Base-by-base conservation (phyloP, 352 stramenopile genomes). In the Phytopythium montanum region DNA sequence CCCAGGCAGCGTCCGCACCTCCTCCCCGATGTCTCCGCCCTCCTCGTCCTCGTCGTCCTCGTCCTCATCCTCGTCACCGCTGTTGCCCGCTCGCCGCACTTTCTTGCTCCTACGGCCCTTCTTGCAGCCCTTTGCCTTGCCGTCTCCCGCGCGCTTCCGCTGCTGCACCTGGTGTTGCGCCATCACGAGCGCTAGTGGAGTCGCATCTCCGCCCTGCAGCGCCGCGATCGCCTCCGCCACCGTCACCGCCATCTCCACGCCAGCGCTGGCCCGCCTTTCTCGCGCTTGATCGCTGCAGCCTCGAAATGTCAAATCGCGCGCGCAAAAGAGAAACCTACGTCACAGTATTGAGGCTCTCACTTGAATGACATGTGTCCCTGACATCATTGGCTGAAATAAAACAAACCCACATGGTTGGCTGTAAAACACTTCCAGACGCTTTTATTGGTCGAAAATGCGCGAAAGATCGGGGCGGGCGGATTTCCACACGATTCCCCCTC, bases 401-500 rank as follows among this genome's bases (percentile, higher is more conserved):
- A n/a, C 1, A 14, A 46, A 0, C 18, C 1, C 21, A 25, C 19
- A 41, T 26, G 39, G 36, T 59, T 54, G 58, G 65, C 8, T 61
- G 14, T 28, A 44, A 53, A 21, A 31, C 12, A 45, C 25, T 21
- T 46, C 5, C 9, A 9, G 5, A 2, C 4, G 10, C 1, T 45
- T 12, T 23, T 0, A 65, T 61, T 62, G 62, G 58, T 45, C 52
- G 12, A 60, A 68, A 68, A 60, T 13, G n/a, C 52, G 9, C 28
- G 7, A 68, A 62, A 72, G 72, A 81, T 78, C 64, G 48, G 31
- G 31, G 28, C n/a, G 45, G 33, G 36, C 14, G 38, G 62, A 65
- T 65, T 56, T 62, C 65, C 75, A 87, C 75, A 81, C 70, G 66
- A 83, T 79, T 74, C 66, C 68, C 66, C 64, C 68, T 68, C 55